Evolutionary conservation across 176 grass and related monocot genomes (phyloP), one percentile per base, ranked within the genome.

Genomic region (Zizania latifolia): DNA sequence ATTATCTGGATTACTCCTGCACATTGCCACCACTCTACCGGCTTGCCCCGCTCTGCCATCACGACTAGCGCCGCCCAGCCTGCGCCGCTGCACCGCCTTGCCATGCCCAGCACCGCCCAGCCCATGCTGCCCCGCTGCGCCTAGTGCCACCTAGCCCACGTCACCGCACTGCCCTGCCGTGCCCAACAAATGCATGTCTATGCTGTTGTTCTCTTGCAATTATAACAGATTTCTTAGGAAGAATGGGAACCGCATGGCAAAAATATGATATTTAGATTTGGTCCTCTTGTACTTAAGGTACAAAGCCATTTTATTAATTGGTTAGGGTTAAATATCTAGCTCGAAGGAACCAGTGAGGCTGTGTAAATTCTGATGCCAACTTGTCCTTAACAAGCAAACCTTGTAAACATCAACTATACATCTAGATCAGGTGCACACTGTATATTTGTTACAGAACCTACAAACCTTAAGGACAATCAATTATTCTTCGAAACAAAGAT

Each of bases 351-450:
- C 35, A 17, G 12, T 22, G 16, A 24, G 45, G 4, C 31, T 58
- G 17, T 13, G n/a, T 53, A 10, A 53, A 57, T 76, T 67, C 29
- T n/a, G 15, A 31, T 77, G 29, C 29, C 12, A 39, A 48, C 66
- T 78, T 66, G 8, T 55, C 35, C 54, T n/a, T 22, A 83, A 78
- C 27, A 8, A 75, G 21, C 75, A 83, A 39, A 33, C 62, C 12
- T 34, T 79, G 29, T 40, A 21, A 54, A 56, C 34, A 61, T 14
- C 36, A 33, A 62, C 34, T 62, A 24, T 57, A 41, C 3, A 63
- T 62, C 2, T 61, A 28, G 34, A 10, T 68, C 24, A 23, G 68
- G 38, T 51, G 38, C 60, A 74, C 2, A 22, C 21, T 36, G 38
- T 50, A 66, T 2, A 29, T 66, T 72, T 72, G 32, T 26, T 31